Base-by-base conservation (phyloP, 352 stramenopile genomes). In the Plasmopara halstedii region DNA sequence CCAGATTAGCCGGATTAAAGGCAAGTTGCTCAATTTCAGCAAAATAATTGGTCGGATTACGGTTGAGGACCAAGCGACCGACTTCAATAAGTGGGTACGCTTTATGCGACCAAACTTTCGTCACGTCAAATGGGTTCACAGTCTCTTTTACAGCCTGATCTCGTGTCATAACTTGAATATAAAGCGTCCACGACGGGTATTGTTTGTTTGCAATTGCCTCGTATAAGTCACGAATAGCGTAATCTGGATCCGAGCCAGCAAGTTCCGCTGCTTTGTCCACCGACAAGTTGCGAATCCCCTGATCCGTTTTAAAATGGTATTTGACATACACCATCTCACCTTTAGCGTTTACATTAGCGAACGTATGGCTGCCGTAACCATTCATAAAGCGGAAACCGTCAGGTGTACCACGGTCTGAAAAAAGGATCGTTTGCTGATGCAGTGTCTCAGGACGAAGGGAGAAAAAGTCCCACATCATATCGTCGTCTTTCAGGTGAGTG, bases 391-490 rank as follows among this genome's bases (percentile, higher is more conserved):
- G 73, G 55, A 83, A 96, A 19, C 83, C 82, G 40, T 94, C 83
- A 0, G 88, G 86, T 17, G 83, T 96, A 3, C 85, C 88, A 13
- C 85, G 78, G 70, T 96, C 86, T 0, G 77, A 64, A 53, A 97
- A 96, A 15, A 97, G 58, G 42, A 96, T 84, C 17, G 71, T 79
- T 22, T 94, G 78, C 52, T 95, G 84, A 62, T 97, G 89, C 20
- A 84, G 72, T 22, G 83, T 84, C 70, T 97, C 88, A 0, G 89
- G 89, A 10, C 85, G 83, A n/a, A 95, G 73, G n/a, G 79, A 89
- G 49, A 94, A 88, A 58, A 95, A 97, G 60, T 96, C 87, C 83
- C 88, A 96, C 54, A 95, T 92, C 65, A 88, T 89, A 34, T 96
- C 70, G 29, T 65, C 61, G 38, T 95, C 78, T 39, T 92, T 88